Percentiles rank a stretch among this genome's conserved stretches.
Conservation (phyloP, 768 basidiomycete genomes). For the Lentinus brumalis region DNA sequence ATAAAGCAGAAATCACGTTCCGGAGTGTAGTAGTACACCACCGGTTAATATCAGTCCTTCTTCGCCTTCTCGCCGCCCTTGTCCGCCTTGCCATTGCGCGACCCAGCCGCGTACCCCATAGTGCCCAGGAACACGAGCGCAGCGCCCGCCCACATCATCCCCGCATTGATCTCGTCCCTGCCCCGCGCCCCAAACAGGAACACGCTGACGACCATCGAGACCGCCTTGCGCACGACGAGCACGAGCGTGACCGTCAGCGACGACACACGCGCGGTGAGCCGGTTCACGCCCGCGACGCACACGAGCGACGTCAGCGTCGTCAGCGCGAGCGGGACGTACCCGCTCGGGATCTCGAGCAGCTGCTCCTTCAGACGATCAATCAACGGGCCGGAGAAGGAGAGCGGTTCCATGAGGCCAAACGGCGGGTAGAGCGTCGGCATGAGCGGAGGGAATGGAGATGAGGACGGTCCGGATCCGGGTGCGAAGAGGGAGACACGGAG, state of each 20-base stretch:
- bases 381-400: slow-evolving; percentile 21
- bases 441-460: background rate
- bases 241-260: slow-evolving; percentile 79
- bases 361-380: slow-evolving; percentile 32
- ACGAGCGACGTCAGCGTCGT: slow-evolving; percentile 85
- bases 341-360: slow-evolving; percentile 48
- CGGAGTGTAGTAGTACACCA: background rate
- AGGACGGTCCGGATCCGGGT: background rate
- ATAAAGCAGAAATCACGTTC: too few relatives aligned
- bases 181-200: slow-evolving; percentile 43
- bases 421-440: slow-evolving; percentile 24
- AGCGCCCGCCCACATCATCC: slow-evolving; percentile 71
- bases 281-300: slow-evolving; percentile 86
- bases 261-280: slow-evolving; percentile 76
- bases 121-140: slow-evolving; percentile 71
- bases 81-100: slow-evolving; percentile 13
- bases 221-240: slow-evolving; percentile 79
- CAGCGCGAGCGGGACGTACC: slow-evolving; percentile 62
- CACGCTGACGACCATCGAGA: slow-evolving; percentile 74
- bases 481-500: slow-evolving; percentile 21
- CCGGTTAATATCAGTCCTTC: slow-evolving; percentile 9
- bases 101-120: slow-evolving; percentile 58
- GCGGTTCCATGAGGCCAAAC: slow-evolving; percentile 31
- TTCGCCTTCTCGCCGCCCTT: background rate
- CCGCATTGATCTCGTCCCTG: slow-evolving; percentile 21